A percentile compares a stretch with the other conserved stretches of the same genome.
These are phyloP conservation scores for Stephanodiscus triporus DNA, from an alignment of 108 stramenopile genomes.

Conservation along the genomic window DNA sequence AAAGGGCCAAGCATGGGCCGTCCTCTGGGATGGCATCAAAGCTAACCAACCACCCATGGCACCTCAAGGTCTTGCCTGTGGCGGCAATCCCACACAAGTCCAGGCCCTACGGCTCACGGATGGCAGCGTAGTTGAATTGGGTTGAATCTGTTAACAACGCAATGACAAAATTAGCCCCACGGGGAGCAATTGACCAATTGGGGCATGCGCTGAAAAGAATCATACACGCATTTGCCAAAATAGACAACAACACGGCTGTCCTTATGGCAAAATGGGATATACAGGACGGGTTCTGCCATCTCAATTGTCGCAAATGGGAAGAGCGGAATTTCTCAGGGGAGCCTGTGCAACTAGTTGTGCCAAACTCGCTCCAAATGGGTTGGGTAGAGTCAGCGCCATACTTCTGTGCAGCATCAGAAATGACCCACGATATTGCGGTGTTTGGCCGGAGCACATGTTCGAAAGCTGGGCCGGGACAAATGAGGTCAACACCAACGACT, in stretches of 20 bases:
- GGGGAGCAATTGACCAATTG: neutral
- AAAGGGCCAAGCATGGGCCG: neutral
- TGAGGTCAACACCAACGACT: neutral
- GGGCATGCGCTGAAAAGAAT: neutral
- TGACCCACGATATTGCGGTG: neutral
- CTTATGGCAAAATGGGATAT: no score
- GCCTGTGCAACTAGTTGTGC: neutral
- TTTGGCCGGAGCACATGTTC: neutral
- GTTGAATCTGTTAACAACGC: neutral
- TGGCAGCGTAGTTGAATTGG: neutral
- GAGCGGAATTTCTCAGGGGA: slow-evolving; percentile 4
- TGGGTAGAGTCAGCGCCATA: no score
- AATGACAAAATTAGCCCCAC: neutral
- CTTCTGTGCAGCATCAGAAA: no score
- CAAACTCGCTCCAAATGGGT: no score
- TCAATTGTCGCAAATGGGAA: neutral
- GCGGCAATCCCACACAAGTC: slow-evolving; percentile 13
- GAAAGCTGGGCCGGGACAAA: neutral
- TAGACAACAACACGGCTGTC: neutral
- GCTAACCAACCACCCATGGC: neutral
- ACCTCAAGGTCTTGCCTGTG: neutral
- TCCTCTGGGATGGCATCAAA: slow-evolving; percentile 12
- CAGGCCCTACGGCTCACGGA: neutral
- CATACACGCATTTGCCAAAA: neutral
- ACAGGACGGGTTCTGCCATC: slow-evolving; percentile 6